phyloP scores from a whole-genome alignment of 768 basidiomycete species.

The Tylopilus plumbeoviolaceoides region DNA sequence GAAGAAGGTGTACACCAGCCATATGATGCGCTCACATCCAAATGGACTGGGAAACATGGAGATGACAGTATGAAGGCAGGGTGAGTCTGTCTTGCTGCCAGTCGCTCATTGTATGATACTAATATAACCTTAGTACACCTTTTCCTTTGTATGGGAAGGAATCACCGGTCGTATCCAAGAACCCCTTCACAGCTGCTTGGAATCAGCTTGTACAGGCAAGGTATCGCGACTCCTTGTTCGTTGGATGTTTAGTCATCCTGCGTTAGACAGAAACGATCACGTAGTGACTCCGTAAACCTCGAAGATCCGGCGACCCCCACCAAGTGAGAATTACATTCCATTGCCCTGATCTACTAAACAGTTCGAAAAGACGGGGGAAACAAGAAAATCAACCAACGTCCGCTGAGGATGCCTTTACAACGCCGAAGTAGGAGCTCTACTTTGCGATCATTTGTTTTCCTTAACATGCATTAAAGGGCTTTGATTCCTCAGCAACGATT shows the following conservation, averaged over 20 bases:
- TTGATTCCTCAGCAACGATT: background rate
- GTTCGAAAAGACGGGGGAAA: slow-evolving; percentile 7
- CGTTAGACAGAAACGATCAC: slow-evolving; percentile 24
- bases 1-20: background rate
- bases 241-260: background rate
- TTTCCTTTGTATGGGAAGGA: background rate
- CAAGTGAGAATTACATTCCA: slow-evolving; percentile 17
- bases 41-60: background rate
- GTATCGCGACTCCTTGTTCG: background rate
- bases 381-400: background rate
- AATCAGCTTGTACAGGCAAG: slow-evolving; percentile 14
- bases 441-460: background rate
- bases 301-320: slow-evolving; percentile 8
- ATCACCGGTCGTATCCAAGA: background rate
- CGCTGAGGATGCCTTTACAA: slow-evolving; percentile 4
- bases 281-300: slow-evolving; percentile 16
- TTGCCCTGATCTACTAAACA: background rate
- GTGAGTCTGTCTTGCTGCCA: background rate
- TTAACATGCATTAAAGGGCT: background rate
- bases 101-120: background rate
- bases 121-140: background rate
- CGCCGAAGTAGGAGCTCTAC: background rate
- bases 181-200: slow-evolving; percentile 24
- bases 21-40: background rate
- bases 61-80: background rate